Evolutionary conservation across 495 filamentous ascomycete species (phyloP), one percentile per base, ranked within the genome.

Genomic region (Daldinia decipiens): DNA sequence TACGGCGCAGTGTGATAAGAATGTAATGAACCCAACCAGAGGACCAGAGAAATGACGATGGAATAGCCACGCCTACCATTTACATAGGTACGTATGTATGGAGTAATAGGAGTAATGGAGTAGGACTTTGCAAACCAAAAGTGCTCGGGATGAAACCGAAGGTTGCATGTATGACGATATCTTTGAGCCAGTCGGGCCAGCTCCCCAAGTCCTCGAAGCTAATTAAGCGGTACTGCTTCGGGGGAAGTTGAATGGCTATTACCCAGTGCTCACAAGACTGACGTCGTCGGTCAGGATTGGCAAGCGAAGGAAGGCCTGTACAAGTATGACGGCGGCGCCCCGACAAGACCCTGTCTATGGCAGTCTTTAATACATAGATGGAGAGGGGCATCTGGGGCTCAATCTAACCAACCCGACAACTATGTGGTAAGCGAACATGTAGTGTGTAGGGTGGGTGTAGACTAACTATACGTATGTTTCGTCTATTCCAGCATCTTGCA

Each of bases 151-250:
- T 74, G 74, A 72, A 76, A 72, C 63, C 72, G 68, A 74, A 57
- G 68, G 74, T 76, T 74, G 70, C 72, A 74, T 76, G 57, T 72
- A 76, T 74, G 74, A 76, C 74, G 72, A 68, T 68, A 65, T 67
- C 56, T 67, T 71, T 59, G 67, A 71, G 62, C 70, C 70, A 73
- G 70, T 73, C 70, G 70, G 70, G 70, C 70, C 70, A 67, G 63
- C 72, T 65, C 64, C 68, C 63, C 59, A 24, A 60, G 66, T 53
- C 50, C 65, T 70, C 45, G 62, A 67, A 67, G 70, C 70, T 73
- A 69, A 73, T 66, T 66, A 69, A 73, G 56, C 70, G 70, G 70
- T 68, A 65, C 70, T 53, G 65, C 60, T 60, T 68, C 70, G 70
- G 70, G 56, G 43, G 31, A 65, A 68, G 52, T 50, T 73, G 17